Evolutionary conservation across 2,329 filamentous ascomycete species (phyloP).

Genomic region (Zymoseptoria brevis): DNA sequence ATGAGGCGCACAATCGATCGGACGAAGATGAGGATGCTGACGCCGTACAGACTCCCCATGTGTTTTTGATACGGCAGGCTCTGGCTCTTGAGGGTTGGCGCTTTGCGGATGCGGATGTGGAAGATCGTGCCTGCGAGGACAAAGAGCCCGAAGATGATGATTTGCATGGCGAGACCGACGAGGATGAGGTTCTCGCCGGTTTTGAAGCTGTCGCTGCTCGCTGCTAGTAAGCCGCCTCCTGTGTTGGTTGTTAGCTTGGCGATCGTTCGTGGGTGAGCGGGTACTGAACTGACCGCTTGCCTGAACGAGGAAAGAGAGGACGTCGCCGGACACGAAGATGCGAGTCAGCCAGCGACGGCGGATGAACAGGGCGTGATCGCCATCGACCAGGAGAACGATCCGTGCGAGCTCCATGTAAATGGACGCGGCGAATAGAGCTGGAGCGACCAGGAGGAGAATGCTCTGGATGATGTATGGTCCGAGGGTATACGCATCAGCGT

Average conservation of each 20-base stretch:
- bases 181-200: conserved; percentile 41
- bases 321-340: conserved; percentile 42
- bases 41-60: conserved; percentile 37
- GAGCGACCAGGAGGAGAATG: conserved; percentile 42
- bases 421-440: conserved; percentile 43
- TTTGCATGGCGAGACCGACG: conserved; percentile 43
- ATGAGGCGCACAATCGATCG: conserved; percentile 43
- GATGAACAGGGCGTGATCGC: conserved; percentile 38
- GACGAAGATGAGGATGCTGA: conserved; percentile 41
- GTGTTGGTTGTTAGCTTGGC: neutral
- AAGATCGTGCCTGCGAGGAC: conserved; percentile 28
- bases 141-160: conserved; percentile 46
- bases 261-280: neutral
- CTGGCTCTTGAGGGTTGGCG: conserved; percentile 8
- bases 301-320: conserved; percentile 43
- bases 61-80: conserved; percentile 30
- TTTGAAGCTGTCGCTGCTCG: conserved; percentile 12
- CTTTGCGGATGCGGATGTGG: conserved; percentile 19
- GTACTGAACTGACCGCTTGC: neutral
- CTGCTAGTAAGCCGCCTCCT: conserved; percentile 8
- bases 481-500: conserved; percentile 36
- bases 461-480: conserved; percentile 37
- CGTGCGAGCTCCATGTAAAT: conserved; percentile 45
- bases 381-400: conserved; percentile 37
- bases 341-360: conserved; percentile 39